Percentiles rank a stretch among this genome's conserved stretches.
phyloP scores from a whole-genome alignment of 116 monocot genomes.

The Phalaenopsis hybrid region DNA sequence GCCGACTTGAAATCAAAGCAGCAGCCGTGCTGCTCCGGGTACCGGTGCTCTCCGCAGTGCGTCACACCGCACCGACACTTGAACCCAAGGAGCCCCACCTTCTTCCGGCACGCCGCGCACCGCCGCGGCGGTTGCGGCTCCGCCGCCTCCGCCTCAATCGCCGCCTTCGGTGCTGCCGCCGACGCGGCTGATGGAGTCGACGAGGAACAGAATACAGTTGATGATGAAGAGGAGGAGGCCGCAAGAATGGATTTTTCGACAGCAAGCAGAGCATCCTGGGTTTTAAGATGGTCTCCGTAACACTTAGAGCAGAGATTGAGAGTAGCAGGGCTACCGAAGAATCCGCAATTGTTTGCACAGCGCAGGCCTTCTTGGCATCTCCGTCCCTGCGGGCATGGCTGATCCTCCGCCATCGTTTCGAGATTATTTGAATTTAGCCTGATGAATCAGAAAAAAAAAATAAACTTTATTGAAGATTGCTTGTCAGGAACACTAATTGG shows the following conservation, averaged over 20 bases:
- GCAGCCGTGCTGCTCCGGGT: conserved; percentile 56
- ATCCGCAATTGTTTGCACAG: conserved; percentile 81
- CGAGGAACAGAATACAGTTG: background rate
- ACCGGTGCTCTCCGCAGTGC: conserved; percentile 53
- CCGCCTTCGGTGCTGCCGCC: background rate
- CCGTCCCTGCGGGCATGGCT: conserved; percentile 35
- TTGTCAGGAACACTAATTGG: no score
- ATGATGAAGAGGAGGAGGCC: conserved; percentile 14
- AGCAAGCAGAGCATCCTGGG: conserved; percentile 43
- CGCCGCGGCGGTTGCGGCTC: background rate
- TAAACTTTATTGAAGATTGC: no score
- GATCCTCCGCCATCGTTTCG: conserved; percentile 11
- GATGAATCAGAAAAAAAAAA: no score
- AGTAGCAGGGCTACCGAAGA: conserved; percentile 71
- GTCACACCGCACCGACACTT: conserved; percentile 57
- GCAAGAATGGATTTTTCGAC: conserved; percentile 55
- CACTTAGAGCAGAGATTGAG: conserved; percentile 79
- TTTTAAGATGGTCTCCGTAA: conserved; percentile 43
- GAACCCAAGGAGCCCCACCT: conserved; percentile 73
- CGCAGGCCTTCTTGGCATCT: conserved; percentile 55
- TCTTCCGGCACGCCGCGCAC: conserved; percentile 59
- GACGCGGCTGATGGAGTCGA: background rate
- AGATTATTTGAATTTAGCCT: no score
- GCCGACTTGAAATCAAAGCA: conserved; percentile 17
- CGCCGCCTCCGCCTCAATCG: background rate